These are phyloP conservation scores for Mycena sanguinolenta DNA, from an alignment of 768 basidiomycete genomes.

Conservation along the genomic window DNA sequence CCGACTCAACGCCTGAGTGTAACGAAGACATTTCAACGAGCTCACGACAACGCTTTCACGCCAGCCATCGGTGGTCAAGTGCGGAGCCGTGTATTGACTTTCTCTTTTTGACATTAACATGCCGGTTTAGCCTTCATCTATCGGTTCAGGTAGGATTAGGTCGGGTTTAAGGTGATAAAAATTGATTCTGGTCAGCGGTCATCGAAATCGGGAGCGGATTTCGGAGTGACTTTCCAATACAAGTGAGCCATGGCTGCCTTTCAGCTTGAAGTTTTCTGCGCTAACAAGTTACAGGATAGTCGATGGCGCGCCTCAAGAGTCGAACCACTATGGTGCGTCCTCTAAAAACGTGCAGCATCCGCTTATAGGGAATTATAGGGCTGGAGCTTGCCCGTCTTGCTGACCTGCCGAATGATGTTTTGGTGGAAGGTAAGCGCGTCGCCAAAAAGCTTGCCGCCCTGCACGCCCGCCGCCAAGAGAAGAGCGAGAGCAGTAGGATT, in stretches of 20 bases:
- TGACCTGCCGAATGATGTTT: conserved; percentile 82
- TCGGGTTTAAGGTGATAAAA: not conserved
- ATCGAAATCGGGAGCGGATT: conserved; percentile 64
- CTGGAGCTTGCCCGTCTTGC: conserved; percentile 91
- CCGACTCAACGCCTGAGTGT: conserved; percentile 10
- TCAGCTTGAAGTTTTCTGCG: not conserved
- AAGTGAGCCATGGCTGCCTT: conserved; percentile 58
- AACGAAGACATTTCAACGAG: conserved; percentile 81
- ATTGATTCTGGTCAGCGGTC: conserved; percentile 58
- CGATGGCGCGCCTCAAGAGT: conserved; percentile 74
- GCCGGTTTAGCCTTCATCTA: conserved; percentile 75
- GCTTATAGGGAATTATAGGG: conserved; percentile 59
- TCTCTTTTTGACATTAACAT: not conserved
- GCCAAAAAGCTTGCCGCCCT: conserved; percentile 70
- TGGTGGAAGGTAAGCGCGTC: conserved; percentile 72
- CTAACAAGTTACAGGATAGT: conserved; percentile 65
- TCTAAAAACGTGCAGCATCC: not conserved
- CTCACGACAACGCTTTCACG: conserved; percentile 80
- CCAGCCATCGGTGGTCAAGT: conserved; percentile 88
- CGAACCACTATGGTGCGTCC: conserved; percentile 78
- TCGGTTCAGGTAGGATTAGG: conserved; percentile 72
- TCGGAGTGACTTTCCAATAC: conserved; percentile 85
- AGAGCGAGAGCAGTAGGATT: conserved; percentile 72
- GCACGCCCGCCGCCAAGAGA: conserved; percentile 68
- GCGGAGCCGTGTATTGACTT: conserved; percentile 40